Conservation (phyloP, 805 yeast species). For the Lachancea dasiensis region DNA sequence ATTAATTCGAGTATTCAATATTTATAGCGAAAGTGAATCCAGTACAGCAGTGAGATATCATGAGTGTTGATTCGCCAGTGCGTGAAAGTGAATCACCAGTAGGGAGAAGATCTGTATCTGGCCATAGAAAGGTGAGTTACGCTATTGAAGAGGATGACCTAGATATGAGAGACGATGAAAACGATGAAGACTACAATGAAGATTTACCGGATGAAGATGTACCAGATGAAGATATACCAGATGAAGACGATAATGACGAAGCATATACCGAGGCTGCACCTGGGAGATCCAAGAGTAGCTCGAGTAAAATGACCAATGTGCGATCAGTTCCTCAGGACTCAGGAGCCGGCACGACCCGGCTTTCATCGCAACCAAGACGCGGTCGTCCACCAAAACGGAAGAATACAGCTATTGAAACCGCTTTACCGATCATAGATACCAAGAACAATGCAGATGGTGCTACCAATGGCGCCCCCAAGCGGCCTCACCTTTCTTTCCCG, state of each 20-base stretch:
- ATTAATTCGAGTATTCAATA: too few relatives aligned
- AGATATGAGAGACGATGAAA: constrained; percentile 31
- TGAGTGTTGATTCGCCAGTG: constrained; percentile 6
- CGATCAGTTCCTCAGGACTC: constrained; percentile 12
- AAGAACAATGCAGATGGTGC: constrained; percentile 17
- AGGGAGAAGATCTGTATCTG: constrained; percentile 20
- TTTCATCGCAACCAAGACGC: constrained; percentile 23
- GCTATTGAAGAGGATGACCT: constrained; percentile 28
- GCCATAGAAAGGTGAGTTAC: constrained; percentile 22
- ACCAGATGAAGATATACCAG: constrained; percentile 29
- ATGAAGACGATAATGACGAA: constrained; percentile 23
- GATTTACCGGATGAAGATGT: constrained; percentile 28
- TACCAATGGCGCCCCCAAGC: constrained; percentile 24
- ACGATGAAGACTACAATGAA: constrained; percentile 24
- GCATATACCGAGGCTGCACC: constrained; percentile 14
- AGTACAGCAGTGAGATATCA: too few relatives aligned
- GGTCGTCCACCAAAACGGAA: constrained; percentile 22
- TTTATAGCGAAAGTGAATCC: too few relatives aligned
- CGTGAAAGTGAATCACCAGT: constrained; percentile 2
- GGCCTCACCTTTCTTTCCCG: constrained; percentile 39
- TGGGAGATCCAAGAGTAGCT: constrained; percentile 19
- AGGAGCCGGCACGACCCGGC: constrained; percentile 13
- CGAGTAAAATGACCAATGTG: constrained; percentile 19
- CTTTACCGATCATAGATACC: constrained; percentile 24
- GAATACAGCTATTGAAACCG: constrained; percentile 11